Evolutionary conservation across 208 protist species (phyloP), one percentile per base, ranked within the genome.

Genomic region (Wallacemonas rigidus): DNA sequence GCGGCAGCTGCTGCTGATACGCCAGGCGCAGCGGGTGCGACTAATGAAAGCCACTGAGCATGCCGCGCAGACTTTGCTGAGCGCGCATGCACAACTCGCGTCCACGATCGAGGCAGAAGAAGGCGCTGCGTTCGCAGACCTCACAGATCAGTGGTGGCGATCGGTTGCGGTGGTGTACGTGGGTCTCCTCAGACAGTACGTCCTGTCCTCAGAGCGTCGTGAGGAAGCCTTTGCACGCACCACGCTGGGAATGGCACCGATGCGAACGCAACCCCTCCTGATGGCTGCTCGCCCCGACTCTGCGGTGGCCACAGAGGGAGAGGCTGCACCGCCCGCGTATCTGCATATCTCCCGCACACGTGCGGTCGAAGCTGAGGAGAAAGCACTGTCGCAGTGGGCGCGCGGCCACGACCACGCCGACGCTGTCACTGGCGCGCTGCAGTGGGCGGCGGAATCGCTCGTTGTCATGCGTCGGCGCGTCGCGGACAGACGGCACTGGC

Each of bases 1-100:
- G 48, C 68, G 76, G 11, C 75, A 80, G 40, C 60, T 57, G 15
- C 50, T 53, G 11, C 74, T 87, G 17, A 73, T 76, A 3, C 64
- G 63, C 7, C 74, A 86, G 43, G 70, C 74, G 36, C 45, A 79
- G 50, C 51, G 79, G 41, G 70, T 87, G 47, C 82, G 82, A 1
- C 48, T 57, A 2, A 41, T 88, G 39, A 79, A 88, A 57, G 71
- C 76, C 45, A 63, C 74, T 41, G 72, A 69, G 36, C 69, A 82
- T 60, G 47, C 82, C 2, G 57, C 62, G 14, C 75, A 78, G 72
- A 81, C 77, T 1, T 47, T 83, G 14, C 58, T 77, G 2, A n/a
- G 3, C 12, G 61, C 64, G 36, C 70, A 72, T 47, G 14, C 26
- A 4, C 12, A 36, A 2, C 26, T 14, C 6, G 51, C 55, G 8